A percentile compares a stretch with the other conserved stretches of the same genome.
Conservation (phyloP, 495 filamentous ascomycete species). For the Penicillium macrosclerotiorum region DNA sequence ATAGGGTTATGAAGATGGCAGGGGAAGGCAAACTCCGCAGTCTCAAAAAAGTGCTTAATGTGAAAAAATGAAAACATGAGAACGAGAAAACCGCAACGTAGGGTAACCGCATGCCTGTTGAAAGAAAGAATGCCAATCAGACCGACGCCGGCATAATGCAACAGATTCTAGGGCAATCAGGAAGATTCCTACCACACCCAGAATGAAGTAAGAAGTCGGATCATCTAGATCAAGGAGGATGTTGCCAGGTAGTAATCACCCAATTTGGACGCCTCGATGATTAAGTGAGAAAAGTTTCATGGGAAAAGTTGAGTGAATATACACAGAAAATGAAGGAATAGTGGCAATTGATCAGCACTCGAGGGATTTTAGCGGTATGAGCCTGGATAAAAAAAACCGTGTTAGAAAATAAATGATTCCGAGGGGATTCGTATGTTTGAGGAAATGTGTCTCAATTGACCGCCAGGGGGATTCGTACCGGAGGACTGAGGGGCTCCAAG, state of each 20-base stretch:
- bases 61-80: not conserved
- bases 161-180: conserved; percentile 8
- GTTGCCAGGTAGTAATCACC: conserved; percentile 16
- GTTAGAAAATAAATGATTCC: not conserved
- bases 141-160: conserved; percentile 28
- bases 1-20: not conserved
- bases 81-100: conserved; percentile 1
- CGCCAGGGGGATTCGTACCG: conserved; percentile 29
- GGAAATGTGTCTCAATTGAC: too few species aligned
- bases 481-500: conserved; percentile 26
- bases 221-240: conserved; percentile 20
- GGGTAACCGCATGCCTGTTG: conserved; percentile 7
- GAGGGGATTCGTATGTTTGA: too few species aligned
- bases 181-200: conserved; percentile 3
- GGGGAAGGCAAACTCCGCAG: conserved; percentile 3
- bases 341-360: not conserved
- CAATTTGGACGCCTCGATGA: conserved; percentile 16
- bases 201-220: not conserved
- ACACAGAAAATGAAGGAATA: conserved; percentile 8
- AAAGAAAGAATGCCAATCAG: conserved; percentile 15
- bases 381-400: too few species aligned
- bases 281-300: conserved; percentile 6
- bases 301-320: conserved; percentile 11
- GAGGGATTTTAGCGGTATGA: conserved; percentile 27
- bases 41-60: conserved; percentile 1